Evolutionary conservation across 345 rosid species (phyloP).

Genomic region (Syzygium jambos): DNA sequence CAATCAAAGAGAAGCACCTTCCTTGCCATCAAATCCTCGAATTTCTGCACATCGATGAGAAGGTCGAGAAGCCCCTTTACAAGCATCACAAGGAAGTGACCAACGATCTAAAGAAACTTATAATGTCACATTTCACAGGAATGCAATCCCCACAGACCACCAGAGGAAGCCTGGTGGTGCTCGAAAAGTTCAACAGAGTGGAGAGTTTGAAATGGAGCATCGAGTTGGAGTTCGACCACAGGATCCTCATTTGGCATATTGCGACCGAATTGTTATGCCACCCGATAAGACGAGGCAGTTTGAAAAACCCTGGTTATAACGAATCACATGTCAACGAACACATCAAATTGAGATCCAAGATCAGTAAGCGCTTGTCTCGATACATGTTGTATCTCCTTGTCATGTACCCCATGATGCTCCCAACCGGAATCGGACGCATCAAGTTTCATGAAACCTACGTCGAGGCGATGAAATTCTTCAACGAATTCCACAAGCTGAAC

Average conservation of each 20-base stretch:
- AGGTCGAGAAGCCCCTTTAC: background rate
- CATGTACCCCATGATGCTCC: background rate
- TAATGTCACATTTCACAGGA: fast-evolving
- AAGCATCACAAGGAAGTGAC: background rate
- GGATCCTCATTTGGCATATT: background rate
- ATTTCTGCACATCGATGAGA: background rate
- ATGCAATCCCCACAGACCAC: background rate
- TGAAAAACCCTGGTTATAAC: fast-evolving
- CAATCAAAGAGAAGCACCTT: background rate
- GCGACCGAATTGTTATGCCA: background rate
- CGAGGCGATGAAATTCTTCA: background rate
- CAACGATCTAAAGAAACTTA: fast-evolving
- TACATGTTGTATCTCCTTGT: constrained; percentile 5
- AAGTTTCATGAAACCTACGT: background rate
- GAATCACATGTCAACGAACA: no score
- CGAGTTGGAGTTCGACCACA: background rate
- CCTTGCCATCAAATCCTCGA: background rate
- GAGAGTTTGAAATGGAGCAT: background rate
- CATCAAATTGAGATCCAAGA: no score
- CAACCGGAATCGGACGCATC: background rate
- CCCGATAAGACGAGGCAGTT: no score
- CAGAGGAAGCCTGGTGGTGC: fast-evolving
- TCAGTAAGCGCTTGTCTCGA: background rate
- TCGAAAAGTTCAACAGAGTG: fast-evolving
- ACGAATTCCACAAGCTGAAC: background rate